Base-by-base conservation (phyloP, 352 stramenopile species). In the Nothophytophthora sp. region DNA sequence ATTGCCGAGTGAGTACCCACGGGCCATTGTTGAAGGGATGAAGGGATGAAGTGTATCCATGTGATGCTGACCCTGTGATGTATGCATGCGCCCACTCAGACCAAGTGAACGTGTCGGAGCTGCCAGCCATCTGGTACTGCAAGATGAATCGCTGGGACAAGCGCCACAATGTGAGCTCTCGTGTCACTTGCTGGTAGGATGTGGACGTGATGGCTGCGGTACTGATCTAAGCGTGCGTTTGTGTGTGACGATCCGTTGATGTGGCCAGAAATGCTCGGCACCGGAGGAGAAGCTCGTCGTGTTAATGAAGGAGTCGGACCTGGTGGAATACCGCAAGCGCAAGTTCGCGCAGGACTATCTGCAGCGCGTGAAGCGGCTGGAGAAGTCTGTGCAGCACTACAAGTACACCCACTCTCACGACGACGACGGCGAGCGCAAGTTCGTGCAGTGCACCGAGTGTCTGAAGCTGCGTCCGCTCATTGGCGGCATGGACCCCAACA, bases 121-220 rank as follows among this genome's bases (percentile, higher is more conserved):
- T 92, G 15, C 82, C 82, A 15, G 73, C 77, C 13, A 76, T 67
- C 11, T 92, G 82, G 82, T 92, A 91, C 59, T 92, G 82, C 76
- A 88, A 88, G 63, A 91, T 92, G 82, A 92, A 92, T 44, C 73
- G 73, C 25, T 92, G 82, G 82, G 79, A 89, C 60, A 87, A 89
- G 45, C 70, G 63, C 23, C 83, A 80, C 50, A 92, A 91, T 51
- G 81, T 90, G 63, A 51, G 76, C 58, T 1, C 4, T 44, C 1
- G 2, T 1, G 19, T 43, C 34, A 35, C 35, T 28, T 11, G 24
- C 20, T 9, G n/a, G 39, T 30, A 12, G 18, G 51, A 15, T 22
- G 4, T 22, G 13, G 16, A 3, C 5, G 20, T 32, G 34, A 6
- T 34, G 18, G 24, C 22, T 39, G 12, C 34, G 36, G 16, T 43